Evolutionary conservation across 352 stramenopile species (phyloP), one percentile per base, ranked within the genome.

Genomic region (Globisporangium barbulae): DNA sequence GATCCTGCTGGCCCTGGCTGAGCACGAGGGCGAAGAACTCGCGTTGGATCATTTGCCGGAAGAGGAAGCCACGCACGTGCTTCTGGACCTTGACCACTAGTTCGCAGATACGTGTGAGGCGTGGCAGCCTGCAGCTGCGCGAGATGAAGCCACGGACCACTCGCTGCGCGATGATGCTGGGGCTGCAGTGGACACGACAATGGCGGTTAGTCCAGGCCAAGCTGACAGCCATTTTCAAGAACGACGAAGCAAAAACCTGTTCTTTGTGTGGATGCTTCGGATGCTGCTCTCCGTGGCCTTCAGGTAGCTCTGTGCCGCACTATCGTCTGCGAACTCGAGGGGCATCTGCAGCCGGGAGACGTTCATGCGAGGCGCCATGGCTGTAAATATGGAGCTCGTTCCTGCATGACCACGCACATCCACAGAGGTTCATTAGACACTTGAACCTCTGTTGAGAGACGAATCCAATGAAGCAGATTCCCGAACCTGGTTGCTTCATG

Each of bases 71-170:
- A 17, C 83, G 77, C 25, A 81, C 76, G 21, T 69, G 69, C 28
- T 77, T 79, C 50, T 92, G 79, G 13, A 90, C 79, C 4, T 68
- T 74, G 28, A 85, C 69, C 21, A 92, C 61, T 12, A 85, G 73
- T 7, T 55, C 61, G 2, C 83, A 81, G 13, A 94, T 54, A 45
- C 65, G 68, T 9, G 64, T 59, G 17, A 91, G 77, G 6, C 65
- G 76, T 2, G 76, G 77, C 12, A 90, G 68, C 5, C 67, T 65
- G 9, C 42, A 60, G 15, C 53, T 67, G 30, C 81, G 74, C 2
- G 82, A 91, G 15, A 88, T 56, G 55, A 81, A 85, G 0, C 85
- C 83, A 5, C 83, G 72, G 4, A 82, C 66, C 4, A 75, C 61
- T 2, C 78, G 74, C 45, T 88, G 78, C 2, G 56, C 48, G 21